These are phyloP conservation scores for Boletus subparvulus DNA, from an alignment of 768 basidiomycete genomes.

Conservation along the genomic window DNA sequence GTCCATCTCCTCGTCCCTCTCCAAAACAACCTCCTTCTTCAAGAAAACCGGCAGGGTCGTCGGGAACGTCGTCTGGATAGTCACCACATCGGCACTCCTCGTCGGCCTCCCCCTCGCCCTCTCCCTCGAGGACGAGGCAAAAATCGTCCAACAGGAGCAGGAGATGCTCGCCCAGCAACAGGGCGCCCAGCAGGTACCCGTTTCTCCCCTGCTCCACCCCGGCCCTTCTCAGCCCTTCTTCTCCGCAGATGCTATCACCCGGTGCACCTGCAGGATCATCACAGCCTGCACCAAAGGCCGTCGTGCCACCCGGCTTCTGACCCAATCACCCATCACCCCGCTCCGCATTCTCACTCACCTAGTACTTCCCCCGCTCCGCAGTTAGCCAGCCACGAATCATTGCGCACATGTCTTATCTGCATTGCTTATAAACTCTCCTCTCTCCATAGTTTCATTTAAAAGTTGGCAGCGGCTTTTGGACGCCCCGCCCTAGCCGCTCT, in stretches of 20 bases:
- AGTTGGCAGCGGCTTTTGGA: conserved; percentile 26
- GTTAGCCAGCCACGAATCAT: conserved; percentile 10
- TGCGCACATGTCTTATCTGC: conserved; percentile 28
- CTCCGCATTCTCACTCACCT: conserved; percentile 15
- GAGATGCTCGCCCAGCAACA: conserved; percentile 92
- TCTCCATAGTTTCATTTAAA: conserved; percentile 21
- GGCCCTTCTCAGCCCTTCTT: conserved; percentile 10
- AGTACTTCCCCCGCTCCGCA: conserved; percentile 17
- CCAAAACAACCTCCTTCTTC: conserved; percentile 60
- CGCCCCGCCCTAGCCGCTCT: conserved; percentile 15
- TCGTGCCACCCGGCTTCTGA: conserved; percentile 88
- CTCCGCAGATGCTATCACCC: conserved; percentile 68
- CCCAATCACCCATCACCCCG: neutral
- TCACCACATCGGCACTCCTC: conserved; percentile 91
- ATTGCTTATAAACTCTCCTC: conserved; percentile 26
- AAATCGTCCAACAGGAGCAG: conserved; percentile 90
- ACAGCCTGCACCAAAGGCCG: conserved; percentile 44
- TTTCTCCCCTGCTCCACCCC: neutral
- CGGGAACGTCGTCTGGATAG: conserved; percentile 91
- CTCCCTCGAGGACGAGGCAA: conserved; percentile 93
- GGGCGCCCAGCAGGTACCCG: conserved; percentile 82
- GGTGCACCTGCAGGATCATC: conserved; percentile 43
- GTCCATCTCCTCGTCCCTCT: conserved; percentile 59
- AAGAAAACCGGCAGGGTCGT: conserved; percentile 68
- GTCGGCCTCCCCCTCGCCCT: conserved; percentile 92